Percentiles rank a stretch among this genome's conserved stretches.
Evolutionary conservation across 2,329 filamentous ascomycete species (phyloP).

Genomic region (Leptographium radiaticola): DNA sequence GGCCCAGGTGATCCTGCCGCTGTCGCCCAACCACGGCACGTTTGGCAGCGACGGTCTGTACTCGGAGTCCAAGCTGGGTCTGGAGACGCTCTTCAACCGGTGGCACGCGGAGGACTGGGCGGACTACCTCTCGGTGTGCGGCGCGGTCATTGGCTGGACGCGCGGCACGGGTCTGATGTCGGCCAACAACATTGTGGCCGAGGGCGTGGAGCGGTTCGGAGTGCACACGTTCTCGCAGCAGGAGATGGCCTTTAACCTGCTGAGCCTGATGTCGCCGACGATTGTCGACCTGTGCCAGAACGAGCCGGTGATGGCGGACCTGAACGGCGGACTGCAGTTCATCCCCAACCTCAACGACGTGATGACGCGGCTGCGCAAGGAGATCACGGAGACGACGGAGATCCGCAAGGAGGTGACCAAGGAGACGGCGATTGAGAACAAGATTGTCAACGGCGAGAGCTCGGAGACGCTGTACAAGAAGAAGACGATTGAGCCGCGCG

Average conservation of each 20-base stretch:
- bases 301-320: slow-evolving; percentile 90
- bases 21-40: slow-evolving; percentile 96
- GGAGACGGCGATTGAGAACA: slow-evolving; percentile 93
- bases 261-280: slow-evolving; percentile 87
- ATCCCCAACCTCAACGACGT: slow-evolving; percentile 88
- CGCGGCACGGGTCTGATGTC: slow-evolving; percentile 77
- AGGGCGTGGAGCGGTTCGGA: slow-evolving; percentile 91
- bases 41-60: slow-evolving; percentile 94
- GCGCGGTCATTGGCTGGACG: slow-evolving; percentile 97
- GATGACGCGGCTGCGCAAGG: slow-evolving; percentile 86
- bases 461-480: slow-evolving; percentile 92
- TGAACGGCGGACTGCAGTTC: slow-evolving; percentile 96
- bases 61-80: slow-evolving; percentile 90
- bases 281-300: slow-evolving; percentile 92
- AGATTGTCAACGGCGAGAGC: slow-evolving; percentile 87
- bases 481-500: slow-evolving; percentile 81
- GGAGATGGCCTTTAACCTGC: slow-evolving; percentile 98
- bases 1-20: slow-evolving; percentile 86
- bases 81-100: slow-evolving; percentile 95
- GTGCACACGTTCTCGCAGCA: slow-evolving; percentile 98
- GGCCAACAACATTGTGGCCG: slow-evolving; percentile 65
- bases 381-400: slow-evolving; percentile 90
- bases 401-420: slow-evolving; percentile 88
- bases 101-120: slow-evolving; percentile 98
- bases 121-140: slow-evolving; percentile 95